Evolutionary conservation across 2,329 filamentous ascomycete genomes (phyloP), one percentile per base, ranked within the genome.

Genomic region (Penicillium sp.): DNA sequence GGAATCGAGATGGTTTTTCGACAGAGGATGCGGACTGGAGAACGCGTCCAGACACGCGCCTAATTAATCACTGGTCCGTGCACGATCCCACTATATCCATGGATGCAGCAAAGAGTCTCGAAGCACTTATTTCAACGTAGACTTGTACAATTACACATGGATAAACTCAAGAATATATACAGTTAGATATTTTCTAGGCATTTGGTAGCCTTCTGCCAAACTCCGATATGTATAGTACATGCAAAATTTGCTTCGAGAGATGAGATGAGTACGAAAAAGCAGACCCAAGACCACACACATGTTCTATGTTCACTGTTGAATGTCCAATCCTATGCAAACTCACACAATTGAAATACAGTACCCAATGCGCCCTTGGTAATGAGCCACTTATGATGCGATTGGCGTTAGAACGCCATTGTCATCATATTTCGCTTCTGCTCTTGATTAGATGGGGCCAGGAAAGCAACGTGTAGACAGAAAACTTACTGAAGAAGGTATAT

Each of bases 401-500:
- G 80, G 78, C 48, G 70, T 79, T 53, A 91, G 70, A 61, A 84
- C 79, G 2, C 87, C 87, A 61, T 89, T 84, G 59, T 89, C 82
- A 68, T 91, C 87, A 68, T 93, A 93, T 67, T 81, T 86, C 43
- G 88, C 88, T 72, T 93, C 85, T 88, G 66, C 53, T 49, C 33
- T 31, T 21, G 15, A 56, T 79, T 56, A 61, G 42, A 37, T 21
- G 7, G 19, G 44, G 19, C 9, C 5, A 43, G 21, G 4, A 45
- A 19, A 15, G 2, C 12, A 32, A 31, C 15, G 0, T 45, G 7
- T 26, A 17, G 33, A 51, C 4, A 40, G 12, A 17, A 15, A 47
- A 50, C 88, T 76, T 75, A 95, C 89, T 98, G 70, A 98, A 98
- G 68, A 98, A 98, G 0, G 93, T 98, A 73, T 98, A 98, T 60